A percentile compares a stretch with the other conserved stretches of the same genome.
Evolutionary conservation across 108 stramenopile species (phyloP).

Genomic region (Cyclotella choctawhatcheeana): DNA sequence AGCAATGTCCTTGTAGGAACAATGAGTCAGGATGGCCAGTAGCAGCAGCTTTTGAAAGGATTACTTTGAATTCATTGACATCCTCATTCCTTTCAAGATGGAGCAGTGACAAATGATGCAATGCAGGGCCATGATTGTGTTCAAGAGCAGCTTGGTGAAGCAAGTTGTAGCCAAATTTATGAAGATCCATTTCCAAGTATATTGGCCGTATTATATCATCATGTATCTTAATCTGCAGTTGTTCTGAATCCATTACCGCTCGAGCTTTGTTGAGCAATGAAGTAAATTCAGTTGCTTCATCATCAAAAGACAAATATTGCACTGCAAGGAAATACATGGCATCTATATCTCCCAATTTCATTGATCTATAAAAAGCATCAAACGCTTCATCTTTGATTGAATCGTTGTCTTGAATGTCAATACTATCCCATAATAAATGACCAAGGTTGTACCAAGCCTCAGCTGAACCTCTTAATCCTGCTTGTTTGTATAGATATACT

Average conservation of each 20-base stretch:
- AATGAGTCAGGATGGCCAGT: slow-evolving; percentile 68
- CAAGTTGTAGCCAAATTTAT: slow-evolving; percentile 33
- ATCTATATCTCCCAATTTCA: slow-evolving; percentile 79
- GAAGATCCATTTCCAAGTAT: slow-evolving; percentile 6
- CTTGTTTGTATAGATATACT: slow-evolving; percentile 55
- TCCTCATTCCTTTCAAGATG: slow-evolving; percentile 56
- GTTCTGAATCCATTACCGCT: background rate
- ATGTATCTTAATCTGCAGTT: too few species aligned
- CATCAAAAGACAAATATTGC: slow-evolving; percentile 49
- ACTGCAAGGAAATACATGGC: slow-evolving; percentile 86
- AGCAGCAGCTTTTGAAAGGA: slow-evolving; percentile 55
- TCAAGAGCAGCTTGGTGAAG: slow-evolving; percentile 61
- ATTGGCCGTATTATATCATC: background rate
- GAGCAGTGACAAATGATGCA: slow-evolving; percentile 79
- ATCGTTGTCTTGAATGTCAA: background rate
- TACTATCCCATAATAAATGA: slow-evolving; percentile 72
- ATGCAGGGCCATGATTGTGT: slow-evolving; percentile 65
- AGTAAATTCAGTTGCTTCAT: slow-evolving; percentile 2
- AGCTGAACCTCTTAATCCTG: slow-evolving; percentile 59
- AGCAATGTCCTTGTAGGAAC: slow-evolving; percentile 71
- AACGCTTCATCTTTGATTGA: slow-evolving; percentile 49
- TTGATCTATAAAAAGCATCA: slow-evolving; percentile 71
- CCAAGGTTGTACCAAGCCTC: slow-evolving; percentile 86
- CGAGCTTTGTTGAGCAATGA: background rate
- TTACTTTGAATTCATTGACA: slow-evolving; percentile 46